Evolutionary conservation across 148 eudicot genomes (phyloP), one percentile per base, ranked within the genome.

Genomic region (Cornus suecica): DNA sequence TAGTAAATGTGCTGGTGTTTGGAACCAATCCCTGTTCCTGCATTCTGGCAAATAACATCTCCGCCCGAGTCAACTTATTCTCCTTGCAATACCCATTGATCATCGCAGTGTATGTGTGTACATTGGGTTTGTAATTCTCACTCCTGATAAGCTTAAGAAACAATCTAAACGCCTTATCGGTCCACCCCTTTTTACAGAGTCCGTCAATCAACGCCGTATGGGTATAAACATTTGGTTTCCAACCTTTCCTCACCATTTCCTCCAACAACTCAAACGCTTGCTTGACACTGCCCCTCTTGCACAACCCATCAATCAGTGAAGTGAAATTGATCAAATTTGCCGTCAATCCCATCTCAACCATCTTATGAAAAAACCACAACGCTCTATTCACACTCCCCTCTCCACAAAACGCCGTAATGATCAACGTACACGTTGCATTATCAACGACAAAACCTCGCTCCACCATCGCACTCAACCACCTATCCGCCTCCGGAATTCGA

Each of bases 161-260:
- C 31, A 94, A 81, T 82, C 99, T 89, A 81, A 94, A 94, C 5
- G 99, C 99, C 87, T 89, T 94, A 64, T 94, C 99, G 0, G 92
- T 90, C 99, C 99, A 94, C n/a, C 99, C 99, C 66, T 92, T 94
- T 82, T 92, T 92, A 85, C 97, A 92, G 10, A 94, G 84, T 10
- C 99, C 97, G 69, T 94, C 89, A 70, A 94, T 94, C 79, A 94
- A 79, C 5, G 83, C 77, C 0, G 99, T 90, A 85, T 94, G 99
- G 16, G 96, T 94, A 70, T 90, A 94, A 14, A 92, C 92, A 88
- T 94, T 94, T 0, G 99, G 99, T 65, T 91, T 94, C 90, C 91
- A 91, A 8, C 94, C 97, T 80, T 85, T 88, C 41, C 85, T 80
- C 29, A 87, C 97, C 99, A 91, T 92, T 71, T 92, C 99, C 81